Conservation (phyloP, 805 yeast species). For the Lachancea quebecensis region DNA sequence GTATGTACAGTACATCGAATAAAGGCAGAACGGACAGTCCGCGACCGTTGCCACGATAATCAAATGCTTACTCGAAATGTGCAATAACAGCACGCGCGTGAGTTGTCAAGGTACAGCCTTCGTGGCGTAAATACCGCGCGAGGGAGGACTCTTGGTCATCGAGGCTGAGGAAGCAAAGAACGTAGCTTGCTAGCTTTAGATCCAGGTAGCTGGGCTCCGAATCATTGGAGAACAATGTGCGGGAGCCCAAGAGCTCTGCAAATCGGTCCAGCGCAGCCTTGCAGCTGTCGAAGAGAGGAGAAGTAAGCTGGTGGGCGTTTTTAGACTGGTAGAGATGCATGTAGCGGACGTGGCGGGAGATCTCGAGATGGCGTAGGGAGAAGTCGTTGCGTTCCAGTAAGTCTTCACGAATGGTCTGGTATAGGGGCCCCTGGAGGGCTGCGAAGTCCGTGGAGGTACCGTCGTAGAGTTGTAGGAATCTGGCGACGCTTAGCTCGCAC, state of each 20-base stretch:
- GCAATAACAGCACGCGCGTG: constrained; percentile 12
- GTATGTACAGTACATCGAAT: no score
- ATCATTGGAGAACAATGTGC: constrained; percentile 4
- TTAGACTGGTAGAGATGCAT: constrained; percentile 2
- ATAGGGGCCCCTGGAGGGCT: not conserved
- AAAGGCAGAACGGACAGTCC: no score
- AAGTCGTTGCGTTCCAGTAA: constrained; percentile 32
- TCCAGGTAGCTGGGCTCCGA: constrained; percentile 20
- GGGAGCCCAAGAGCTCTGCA: constrained; percentile 13
- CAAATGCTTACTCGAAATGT: not conserved
- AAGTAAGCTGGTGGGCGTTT: constrained; percentile 13
- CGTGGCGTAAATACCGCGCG: constrained; percentile 4
- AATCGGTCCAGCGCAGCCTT: constrained; percentile 22
- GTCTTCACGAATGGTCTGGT: not conserved
- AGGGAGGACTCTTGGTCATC: constrained; percentile 10
- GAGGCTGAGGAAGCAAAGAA: constrained; percentile 20
- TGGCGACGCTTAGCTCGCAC: constrained; percentile 14
- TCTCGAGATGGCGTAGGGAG: constrained; percentile 33
- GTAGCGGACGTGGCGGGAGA: constrained; percentile 3
- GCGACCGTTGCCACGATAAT: no score
- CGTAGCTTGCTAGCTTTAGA: constrained; percentile 30
- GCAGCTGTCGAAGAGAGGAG: constrained; percentile 18
- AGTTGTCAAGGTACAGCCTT: constrained; percentile 11
- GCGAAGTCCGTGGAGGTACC: not conserved
- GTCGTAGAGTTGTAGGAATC: constrained; percentile 23